phyloP scores from a whole-genome alignment of 169 alveolate genomes.

The Plasmodium billcollinsi region DNA sequence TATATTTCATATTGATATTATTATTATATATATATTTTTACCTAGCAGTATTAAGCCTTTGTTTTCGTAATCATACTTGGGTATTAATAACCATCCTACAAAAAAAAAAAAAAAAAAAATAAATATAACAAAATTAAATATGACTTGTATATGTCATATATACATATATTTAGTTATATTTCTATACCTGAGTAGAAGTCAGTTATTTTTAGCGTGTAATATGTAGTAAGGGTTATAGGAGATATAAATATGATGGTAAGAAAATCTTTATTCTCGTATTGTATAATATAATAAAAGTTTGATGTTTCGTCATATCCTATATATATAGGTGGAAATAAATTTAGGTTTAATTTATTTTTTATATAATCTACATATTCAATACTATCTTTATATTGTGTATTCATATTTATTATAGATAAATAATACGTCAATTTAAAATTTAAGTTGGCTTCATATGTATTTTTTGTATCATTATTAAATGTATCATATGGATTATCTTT shows the following conservation, averaged over 20 bases:
- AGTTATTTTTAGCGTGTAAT: slow-evolving; percentile 57
- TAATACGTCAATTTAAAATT: slow-evolving; percentile 42
- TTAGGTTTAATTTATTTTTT: slow-evolving; percentile 33
- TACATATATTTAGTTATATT: background rate
- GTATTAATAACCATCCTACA: slow-evolving; percentile 68
- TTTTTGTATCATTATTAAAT: too few species aligned
- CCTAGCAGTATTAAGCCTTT: slow-evolving; percentile 76
- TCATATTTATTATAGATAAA: slow-evolving; percentile 54
- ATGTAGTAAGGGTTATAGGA: slow-evolving; percentile 23
- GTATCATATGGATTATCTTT: background rate
- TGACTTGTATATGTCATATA: background rate
- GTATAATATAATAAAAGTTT: slow-evolving; percentile 67
- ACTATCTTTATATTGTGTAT: slow-evolving; percentile 59
- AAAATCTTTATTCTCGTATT: slow-evolving; percentile 54
- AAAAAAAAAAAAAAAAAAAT: slow-evolving; percentile 13
- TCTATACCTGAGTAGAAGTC: slow-evolving; percentile 65
- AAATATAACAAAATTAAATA: slow-evolving; percentile 1
- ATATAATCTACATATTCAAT: slow-evolving; percentile 65
- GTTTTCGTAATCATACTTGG: slow-evolving; percentile 38
- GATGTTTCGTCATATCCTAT: slow-evolving; percentile 52
- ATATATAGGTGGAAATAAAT: slow-evolving; percentile 62
- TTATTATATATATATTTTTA: slow-evolving; percentile 17
- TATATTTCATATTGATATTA: background rate
- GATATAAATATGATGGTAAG: slow-evolving; percentile 69
- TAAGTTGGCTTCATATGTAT: background rate